A percentile compares a stretch with the other conserved stretches of the same genome.
These are phyloP conservation scores for Neofusicoccum sp. DNA, from an alignment of 2,329 filamentous ascomycete genomes.

Conservation along the genomic window DNA sequence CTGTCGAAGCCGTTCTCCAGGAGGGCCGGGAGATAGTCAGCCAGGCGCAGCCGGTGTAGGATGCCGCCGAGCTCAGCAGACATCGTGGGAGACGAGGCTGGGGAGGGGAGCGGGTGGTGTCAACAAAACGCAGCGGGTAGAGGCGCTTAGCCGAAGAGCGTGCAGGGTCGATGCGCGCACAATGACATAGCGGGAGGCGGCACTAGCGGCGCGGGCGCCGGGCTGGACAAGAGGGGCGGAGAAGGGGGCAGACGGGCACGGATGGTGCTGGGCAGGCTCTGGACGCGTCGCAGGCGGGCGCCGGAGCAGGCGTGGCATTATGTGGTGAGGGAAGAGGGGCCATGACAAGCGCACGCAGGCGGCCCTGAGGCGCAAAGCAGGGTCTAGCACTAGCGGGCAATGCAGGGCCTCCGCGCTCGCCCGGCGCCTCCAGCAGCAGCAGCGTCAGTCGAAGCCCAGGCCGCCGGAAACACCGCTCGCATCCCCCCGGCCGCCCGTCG, in stretches of 20 bases:
- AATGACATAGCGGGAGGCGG: slow-evolving; percentile 4
- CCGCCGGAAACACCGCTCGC: slow-evolving; percentile 1
- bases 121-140: background rate
- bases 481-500: background rate
- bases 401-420: slow-evolving; percentile 2
- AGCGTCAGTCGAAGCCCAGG: background rate
- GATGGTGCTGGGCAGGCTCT: too few species aligned
- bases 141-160: slow-evolving; percentile 4
- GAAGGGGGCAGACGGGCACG: too few species aligned
- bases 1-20: slow-evolving; percentile 36
- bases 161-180: slow-evolving; percentile 1
- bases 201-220: background rate
- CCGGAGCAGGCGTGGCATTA: background rate
- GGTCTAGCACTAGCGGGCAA: background rate
- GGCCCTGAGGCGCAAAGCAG: background rate
- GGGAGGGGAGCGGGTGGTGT: background rate
- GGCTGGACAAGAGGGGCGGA: background rate
- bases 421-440: too few species aligned
- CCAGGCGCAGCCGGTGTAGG: slow-evolving; percentile 33
- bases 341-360: background rate
- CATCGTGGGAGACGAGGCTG: background rate
- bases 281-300: background rate
- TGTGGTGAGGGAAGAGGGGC: background rate
- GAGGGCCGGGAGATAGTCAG: slow-evolving; percentile 29
- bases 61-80: slow-evolving; percentile 26